Evolutionary conservation across 805 yeast genomes (phyloP).

Genomic region (Jamesozyma hellenica): DNA sequence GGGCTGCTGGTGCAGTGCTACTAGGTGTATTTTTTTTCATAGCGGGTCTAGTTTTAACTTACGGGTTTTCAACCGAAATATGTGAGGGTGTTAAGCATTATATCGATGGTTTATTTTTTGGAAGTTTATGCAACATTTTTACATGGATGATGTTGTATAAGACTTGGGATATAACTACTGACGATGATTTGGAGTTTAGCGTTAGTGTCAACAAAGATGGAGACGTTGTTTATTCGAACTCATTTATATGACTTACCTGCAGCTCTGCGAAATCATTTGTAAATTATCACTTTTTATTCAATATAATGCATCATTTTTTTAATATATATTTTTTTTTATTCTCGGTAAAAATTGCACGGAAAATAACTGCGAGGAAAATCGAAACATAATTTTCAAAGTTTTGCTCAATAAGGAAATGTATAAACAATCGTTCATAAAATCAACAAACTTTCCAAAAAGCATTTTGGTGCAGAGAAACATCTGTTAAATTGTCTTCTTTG

Average conservation of each 20-base stretch:
- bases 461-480: too few relatives aligned
- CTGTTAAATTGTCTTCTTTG: too few relatives aligned
- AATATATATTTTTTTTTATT: too few relatives aligned
- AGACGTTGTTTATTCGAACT: slow-evolving; percentile 18
- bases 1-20: slow-evolving; percentile 83
- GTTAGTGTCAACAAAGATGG: slow-evolving; percentile 45
- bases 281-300: too few relatives aligned
- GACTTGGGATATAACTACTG: slow-evolving; percentile 92
- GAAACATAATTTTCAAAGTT: too few relatives aligned
- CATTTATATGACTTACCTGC: slow-evolving; percentile 1
- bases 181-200: slow-evolving; percentile 87
- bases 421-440: too few relatives aligned
- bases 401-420: too few relatives aligned
- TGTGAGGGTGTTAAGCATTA: slow-evolving; percentile 74
- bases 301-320: too few relatives aligned
- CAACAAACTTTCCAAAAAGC: too few relatives aligned
- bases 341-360: too few relatives aligned
- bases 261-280: too few relatives aligned
- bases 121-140: slow-evolving; percentile 67
- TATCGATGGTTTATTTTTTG: slow-evolving; percentile 82
- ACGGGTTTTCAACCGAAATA: slow-evolving; percentile 54
- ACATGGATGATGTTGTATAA: slow-evolving; percentile 92
- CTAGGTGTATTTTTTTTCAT: slow-evolving; percentile 65
- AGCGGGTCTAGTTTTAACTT: slow-evolving; percentile 69
- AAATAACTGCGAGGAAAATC: too few relatives aligned